Conservation (phyloP, 2,329 filamentous ascomycete genomes). For the Xylariaceae sp. region DNA sequence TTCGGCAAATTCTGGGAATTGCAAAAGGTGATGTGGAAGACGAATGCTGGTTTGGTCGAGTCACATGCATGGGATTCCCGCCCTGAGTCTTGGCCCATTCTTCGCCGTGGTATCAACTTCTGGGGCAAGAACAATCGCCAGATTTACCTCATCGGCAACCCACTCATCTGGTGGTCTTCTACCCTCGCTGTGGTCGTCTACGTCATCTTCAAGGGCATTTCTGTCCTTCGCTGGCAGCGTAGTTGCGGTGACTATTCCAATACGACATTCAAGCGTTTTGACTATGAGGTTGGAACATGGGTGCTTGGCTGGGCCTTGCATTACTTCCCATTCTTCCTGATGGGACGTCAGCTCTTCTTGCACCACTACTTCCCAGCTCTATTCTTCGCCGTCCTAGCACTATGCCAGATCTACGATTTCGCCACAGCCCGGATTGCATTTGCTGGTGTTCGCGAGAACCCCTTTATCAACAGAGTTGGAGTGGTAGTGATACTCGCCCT, state of each 20-base stretch:
- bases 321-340: conserved; percentile 98
- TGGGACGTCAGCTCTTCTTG: conserved; percentile 96
- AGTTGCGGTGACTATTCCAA: conserved; percentile 81
- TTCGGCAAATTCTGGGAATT: conserved; percentile 97
- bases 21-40: conserved; percentile 98
- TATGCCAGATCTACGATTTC: conserved; percentile 89
- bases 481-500: conserved; percentile 69
- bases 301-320: conserved; percentile 95
- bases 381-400: conserved; percentile 85
- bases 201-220: conserved; percentile 76
- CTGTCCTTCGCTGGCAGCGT: conserved; percentile 89
- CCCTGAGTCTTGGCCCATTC: conserved; percentile 85
- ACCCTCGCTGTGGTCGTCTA: conserved; percentile 74
- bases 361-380: conserved; percentile 98
- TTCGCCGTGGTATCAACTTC: conserved; percentile 96
- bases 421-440: conserved; percentile 65
- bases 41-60: conserved; percentile 91
- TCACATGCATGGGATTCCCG: conserved; percentile 98
- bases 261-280: conserved; percentile 86
- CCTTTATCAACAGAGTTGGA: conserved; percentile 67
- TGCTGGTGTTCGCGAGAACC: conserved; percentile 63
- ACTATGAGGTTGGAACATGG: conserved; percentile 88
- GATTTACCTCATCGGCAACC: conserved; percentile 94
- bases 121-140: conserved; percentile 93
- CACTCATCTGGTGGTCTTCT: conserved; percentile 88